Evolutionary conservation across 169 alveolate species (phyloP), one percentile per base, ranked within the genome.

Genomic region (Perkinsus marinus): DNA sequence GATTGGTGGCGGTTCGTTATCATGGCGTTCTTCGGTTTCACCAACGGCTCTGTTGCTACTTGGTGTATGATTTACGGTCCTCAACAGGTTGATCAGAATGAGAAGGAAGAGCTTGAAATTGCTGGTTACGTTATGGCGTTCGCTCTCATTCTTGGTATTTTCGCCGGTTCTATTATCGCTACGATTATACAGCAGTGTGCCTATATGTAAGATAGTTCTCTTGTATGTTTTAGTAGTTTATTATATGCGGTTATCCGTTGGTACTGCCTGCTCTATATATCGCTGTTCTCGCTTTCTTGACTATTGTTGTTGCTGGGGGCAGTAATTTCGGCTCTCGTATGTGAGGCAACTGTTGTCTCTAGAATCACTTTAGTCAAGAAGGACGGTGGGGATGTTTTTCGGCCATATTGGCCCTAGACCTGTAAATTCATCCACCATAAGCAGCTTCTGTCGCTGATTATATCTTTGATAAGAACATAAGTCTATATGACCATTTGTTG

Each of bases 21-120:
- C 43, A 92, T 92, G 94, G 94, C 94, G 9, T 16, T 92, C 22
- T 92, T 39, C 39, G 93, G 93, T 22, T 92, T 46, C 38, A 37
- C 94, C 39, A 92, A 92, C 43, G 94, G 94, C 34, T 39, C 38
- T 41, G 39, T 92, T 34, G 89, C 91, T 13, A 92, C 94, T 0
- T 92, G 47, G 57, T 43, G 34, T n/a, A 92, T 92, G 94, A 90
- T 92, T 41, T 39, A 34, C 30, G 94, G 94, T 17, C 93, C 94
- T 19, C 26, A 89, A 0, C 39, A 47, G 38, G 94, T 91, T 0
- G 68, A 69, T 17, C 90, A 39, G n/a, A 39, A 91, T 36, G 39
- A 34, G 68, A 92, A 90, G 68, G 79, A 57, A 16, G 79, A 57
- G 34, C 34, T 57, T 0, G 94, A 91, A 13, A 90, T 46, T 43